Base-by-base conservation (phyloP, 2,329 filamentous ascomycete genomes). In the Fusarium cyanostomum region DNA sequence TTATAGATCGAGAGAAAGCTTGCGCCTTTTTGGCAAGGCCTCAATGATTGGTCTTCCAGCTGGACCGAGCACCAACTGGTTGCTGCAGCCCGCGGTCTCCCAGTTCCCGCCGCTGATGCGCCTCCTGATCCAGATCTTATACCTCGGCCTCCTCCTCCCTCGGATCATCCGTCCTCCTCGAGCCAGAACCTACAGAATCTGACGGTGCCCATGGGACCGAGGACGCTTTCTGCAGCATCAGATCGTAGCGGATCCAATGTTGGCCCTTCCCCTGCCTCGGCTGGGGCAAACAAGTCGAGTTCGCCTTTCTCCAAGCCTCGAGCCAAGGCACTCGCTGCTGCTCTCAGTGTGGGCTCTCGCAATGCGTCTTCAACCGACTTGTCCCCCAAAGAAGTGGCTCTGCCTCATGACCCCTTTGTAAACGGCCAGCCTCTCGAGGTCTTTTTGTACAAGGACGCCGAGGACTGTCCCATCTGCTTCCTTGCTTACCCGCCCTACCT, bases 21-120 rank as follows among this genome's bases (percentile, higher is more conserved):
- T 61, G 95, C 95, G 37, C 95, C 95, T 0, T 99, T 99, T 76
- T 99, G 94, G 93, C 89, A 90, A 73, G 95, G 95, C 6, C 81
- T 99, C 5, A 90, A 97, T 64, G 94, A 98, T 75, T 92, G 95
- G 76, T 90, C 89, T 13, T 86, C 92, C 18, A 91, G 87, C 49
- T 99, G 95, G 95, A 91, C 92, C 11, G 95, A 99, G 72, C 89
- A 95, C 76, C 95, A 99, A 77, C 86, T 99, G n/a, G 87, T 97
- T 70, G 93, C 94, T 55, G 93, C 92, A 21, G 95, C 90, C 45
- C 88, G 92, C 71, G 94, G 92, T 16, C 84, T 96, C 53, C 87
- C 91, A 4, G 88, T 98, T 46, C 95, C 95, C 11, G 85, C 91
- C 8, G 86, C 94, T 42, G 93, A 97, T 75, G 88, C 94, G 69